phyloP scores from a whole-genome alignment of 2,329 filamentous ascomycete species.

The Trichoderma lentiforme region DNA sequence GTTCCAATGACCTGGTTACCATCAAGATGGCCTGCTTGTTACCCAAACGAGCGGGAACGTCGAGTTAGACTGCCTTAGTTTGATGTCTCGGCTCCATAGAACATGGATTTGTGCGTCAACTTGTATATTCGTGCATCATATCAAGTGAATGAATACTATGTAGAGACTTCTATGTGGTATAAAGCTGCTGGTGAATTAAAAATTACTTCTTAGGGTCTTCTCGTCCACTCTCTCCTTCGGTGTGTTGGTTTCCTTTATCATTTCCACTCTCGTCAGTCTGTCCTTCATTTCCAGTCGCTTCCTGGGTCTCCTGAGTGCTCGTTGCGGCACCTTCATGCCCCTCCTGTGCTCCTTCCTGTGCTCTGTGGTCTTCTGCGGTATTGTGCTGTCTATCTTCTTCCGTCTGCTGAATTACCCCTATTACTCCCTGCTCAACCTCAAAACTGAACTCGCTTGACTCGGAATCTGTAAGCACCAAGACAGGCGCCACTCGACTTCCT shows the following conservation, averaged over 20 bases:
- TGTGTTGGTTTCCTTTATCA: not conserved
- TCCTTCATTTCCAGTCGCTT: not conserved
- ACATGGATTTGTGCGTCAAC: not conserved
- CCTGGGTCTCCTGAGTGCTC: not conserved
- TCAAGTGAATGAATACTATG: not conserved
- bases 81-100: not conserved
- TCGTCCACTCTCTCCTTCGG: not conserved
- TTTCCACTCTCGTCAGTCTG: not conserved
- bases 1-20: not conserved
- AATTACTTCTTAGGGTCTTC: not conserved
- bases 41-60: not conserved
- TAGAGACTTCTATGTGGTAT: not conserved
- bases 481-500: not conserved
- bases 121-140: not conserved
- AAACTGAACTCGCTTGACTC: slow-evolving; percentile 10
- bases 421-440: not conserved
- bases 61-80: not conserved
- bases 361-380: not conserved
- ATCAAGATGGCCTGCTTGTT: not conserved
- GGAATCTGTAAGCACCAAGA: not conserved
- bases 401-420: not conserved
- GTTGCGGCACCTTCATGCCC: not conserved
- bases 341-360: not conserved
- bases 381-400: not conserved
- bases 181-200: not conserved